Conservation (phyloP, 2,329 filamentous ascomycete species). For the Penicillium glabrum region DNA sequence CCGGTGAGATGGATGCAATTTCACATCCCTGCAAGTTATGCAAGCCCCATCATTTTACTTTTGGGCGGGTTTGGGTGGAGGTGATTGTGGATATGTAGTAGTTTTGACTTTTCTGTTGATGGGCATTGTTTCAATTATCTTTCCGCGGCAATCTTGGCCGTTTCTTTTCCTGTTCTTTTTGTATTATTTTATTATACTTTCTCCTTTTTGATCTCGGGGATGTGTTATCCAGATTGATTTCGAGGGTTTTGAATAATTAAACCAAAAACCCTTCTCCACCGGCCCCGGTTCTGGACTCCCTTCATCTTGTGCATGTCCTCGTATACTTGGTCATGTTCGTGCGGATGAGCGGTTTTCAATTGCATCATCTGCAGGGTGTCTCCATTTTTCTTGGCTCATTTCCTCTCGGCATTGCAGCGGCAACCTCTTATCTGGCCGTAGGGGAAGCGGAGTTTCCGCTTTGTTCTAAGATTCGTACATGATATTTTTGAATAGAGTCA, state of each 20-base stretch:
- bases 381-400: constrained; percentile 3
- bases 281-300: background rate
- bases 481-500: constrained; percentile 13
- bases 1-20: constrained; percentile 12
- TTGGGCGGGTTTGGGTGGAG: background rate
- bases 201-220: background rate
- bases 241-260: background rate
- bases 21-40: constrained; percentile 8
- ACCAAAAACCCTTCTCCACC: background rate
- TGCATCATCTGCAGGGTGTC: constrained; percentile 4
- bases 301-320: background rate
- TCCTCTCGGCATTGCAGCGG: background rate
- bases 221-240: background rate
- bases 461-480: constrained; percentile 6
- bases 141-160: background rate
- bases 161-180: background rate
- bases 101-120: background rate
- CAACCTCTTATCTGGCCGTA: background rate
- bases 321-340: background rate
- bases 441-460: background rate
- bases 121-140: background rate
- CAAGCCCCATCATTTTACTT: constrained; percentile 7
- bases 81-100: background rate
- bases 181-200: background rate
- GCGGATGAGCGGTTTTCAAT: background rate